Evolutionary conservation across 169 alveolate genomes (phyloP), one percentile per base, ranked within the genome.

Genomic region (Blepharisma undulans): DNA sequence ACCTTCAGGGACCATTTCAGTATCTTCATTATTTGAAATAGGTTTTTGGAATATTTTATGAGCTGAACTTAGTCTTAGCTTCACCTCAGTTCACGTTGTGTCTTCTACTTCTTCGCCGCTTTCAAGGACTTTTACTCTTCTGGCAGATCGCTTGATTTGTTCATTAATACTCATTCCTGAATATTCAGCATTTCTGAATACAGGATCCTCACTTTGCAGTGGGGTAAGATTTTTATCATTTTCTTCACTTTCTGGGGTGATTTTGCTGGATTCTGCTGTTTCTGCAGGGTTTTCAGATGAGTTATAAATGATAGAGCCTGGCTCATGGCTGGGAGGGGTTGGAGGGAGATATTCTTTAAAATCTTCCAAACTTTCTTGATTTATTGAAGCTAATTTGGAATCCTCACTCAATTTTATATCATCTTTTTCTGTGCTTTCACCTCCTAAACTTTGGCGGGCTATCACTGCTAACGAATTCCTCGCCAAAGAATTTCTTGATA

Each of bases 91-190:
- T 33, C 87, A 79, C 10, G 87, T 29, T 14, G 12, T 10, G 19
- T 79, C 87, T 12, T 7, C 34, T 12, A 7, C 8, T n/a, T 79
- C 71, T 79, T 79, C 87, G 0, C 87, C 87, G 7, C 71, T 22
- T 33, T 79, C 87, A 8, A 7, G 29, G 32, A 79, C 19, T 79
- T 32, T 79, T n/a, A 79, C 87, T 16, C 87, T 25, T 6, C 61
- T 27, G 2, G 87, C 87, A 25, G 87, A 79, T 33, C 80, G 8
- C 18, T 74, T 74, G 0, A 29, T 25, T 22, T 25, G 80, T 74
- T 74, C 80, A 25, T 74, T 25, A 10, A 74, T 8, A 29, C 80
- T 74, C 80, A 74, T 74, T 74, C 80, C 80, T 74, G 80, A 74
- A 5, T 74, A 74, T 22, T 74, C 80, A 8, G 18, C 18, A 29